Evolutionary conservation across 1,139 yeast genomes (phyloP).

Genomic region (Candida sp.): DNA sequence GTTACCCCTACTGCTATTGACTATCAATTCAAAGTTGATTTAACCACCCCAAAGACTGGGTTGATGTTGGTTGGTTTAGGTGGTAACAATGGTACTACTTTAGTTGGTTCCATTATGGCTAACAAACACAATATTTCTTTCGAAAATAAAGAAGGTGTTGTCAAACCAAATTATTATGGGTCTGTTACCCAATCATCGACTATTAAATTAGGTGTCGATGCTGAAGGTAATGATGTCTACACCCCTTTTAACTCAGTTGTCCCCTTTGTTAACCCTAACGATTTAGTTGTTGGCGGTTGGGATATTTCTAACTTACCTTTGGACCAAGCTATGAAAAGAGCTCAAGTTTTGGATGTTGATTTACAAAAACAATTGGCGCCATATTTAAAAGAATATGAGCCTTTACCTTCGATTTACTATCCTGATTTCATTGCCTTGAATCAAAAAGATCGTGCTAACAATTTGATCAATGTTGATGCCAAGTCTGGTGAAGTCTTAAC

Average conservation of each 20-base stretch:
- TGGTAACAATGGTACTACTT: constrained; percentile 95
- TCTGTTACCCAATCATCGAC: constrained; percentile 97
- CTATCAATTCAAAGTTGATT: constrained; percentile 83
- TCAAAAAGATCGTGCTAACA: constrained; percentile 90
- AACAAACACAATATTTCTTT: constrained; percentile 77
- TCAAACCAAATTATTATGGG: constrained; percentile 87
- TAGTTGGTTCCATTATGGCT: constrained; percentile 81
- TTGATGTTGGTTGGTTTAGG: constrained; percentile 91
- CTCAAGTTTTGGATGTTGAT: constrained; percentile 83
- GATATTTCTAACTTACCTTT: constrained; percentile 76
- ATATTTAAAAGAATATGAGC: constrained; percentile 60
- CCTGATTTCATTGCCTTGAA: constrained; percentile 97
- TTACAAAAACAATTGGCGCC: constrained; percentile 76
- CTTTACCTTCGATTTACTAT: constrained; percentile 85
- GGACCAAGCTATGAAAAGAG: constrained; percentile 78
- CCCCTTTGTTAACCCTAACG: constrained; percentile 89
- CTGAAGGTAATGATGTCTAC: constrained; percentile 79
- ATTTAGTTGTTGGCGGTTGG: constrained; percentile 92
- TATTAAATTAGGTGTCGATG: constrained; percentile 82
- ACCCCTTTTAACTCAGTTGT: constrained; percentile 90
- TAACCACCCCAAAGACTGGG: constrained; percentile 83
- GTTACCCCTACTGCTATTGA: constrained; percentile 74
- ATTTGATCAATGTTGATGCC: constrained; percentile 59
- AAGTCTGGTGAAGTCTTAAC: constrained; percentile 48
- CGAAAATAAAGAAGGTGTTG: constrained; percentile 77